Base-by-base conservation (phyloP, 805 yeast species). In the Candida pseudoglaebosa region DNA sequence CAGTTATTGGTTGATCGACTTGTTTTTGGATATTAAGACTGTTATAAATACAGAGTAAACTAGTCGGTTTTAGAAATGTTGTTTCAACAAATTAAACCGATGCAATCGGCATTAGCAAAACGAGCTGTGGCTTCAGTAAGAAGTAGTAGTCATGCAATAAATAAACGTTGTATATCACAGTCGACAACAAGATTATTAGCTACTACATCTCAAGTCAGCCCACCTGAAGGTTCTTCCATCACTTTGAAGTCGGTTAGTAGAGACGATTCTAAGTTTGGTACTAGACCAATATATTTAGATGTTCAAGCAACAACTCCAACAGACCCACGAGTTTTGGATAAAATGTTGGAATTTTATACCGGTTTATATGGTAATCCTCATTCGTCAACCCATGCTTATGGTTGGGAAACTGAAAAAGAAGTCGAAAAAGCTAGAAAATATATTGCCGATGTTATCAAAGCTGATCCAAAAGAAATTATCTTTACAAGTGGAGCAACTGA, bases 401-500 rank as follows among this genome's bases (percentile, higher is more conserved):
- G 99, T 24, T 93, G 99, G 99, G 99, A 93, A 67, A 86, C 99
- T 3, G 96, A 91, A 42, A 77, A 76, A 46, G 96, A 83, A 42
- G 93, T 93, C 13, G 99, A 93, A 57, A 67, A 68, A 36, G 96
- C 99, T 4, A 77, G 99, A 53, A 72, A 68, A 38, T 75, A 91
- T 52, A 71, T 93, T 38, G 98, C 99, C 2, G 71, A 72, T 21
- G 76, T 93, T 38, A 88, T 93, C 52, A 78, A 80, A 21, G 99
- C 99, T 24, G 96, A 93, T 59, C 86, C 98, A 39, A 91, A 91
- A 67, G 99, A 93, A 66, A 93, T 93, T 52, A 84, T 93, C 34
- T 90, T 93, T 70, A 93, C 98, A 0, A 83, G 95, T 2, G 99
- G 99, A 42, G 99, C 99, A 42, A 93, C 99, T 4, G 99, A 93